phyloP scores from a whole-genome alignment of 1,284 basidiomycete genomes.

The Tilletia horrida region DNA sequence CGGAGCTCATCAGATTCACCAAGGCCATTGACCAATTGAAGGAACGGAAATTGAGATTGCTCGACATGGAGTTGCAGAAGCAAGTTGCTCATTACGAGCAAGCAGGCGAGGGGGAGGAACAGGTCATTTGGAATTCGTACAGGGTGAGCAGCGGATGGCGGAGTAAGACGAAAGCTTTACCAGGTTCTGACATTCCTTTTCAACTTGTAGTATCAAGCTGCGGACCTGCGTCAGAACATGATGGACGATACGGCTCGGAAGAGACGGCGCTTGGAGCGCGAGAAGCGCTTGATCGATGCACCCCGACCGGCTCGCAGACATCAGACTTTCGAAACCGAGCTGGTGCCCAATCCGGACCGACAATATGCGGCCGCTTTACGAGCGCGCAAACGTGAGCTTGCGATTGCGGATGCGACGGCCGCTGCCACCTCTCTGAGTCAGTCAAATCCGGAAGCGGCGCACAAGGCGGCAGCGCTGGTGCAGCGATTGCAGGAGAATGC shows the following conservation, averaged over 20 bases:
- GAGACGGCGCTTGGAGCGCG: slow-evolving; percentile 72
- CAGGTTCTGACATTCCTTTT: too few relatives aligned
- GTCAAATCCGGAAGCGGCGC: not conserved
- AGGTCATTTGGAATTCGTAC: slow-evolving; percentile 68
- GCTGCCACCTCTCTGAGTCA: not conserved
- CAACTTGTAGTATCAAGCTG: slow-evolving; percentile 68
- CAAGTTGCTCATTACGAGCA: slow-evolving; percentile 70
- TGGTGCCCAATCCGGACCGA: slow-evolving; percentile 44
- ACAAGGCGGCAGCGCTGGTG: not conserved
- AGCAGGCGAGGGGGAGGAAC: slow-evolving; percentile 62
- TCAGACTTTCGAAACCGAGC: slow-evolving; percentile 52
- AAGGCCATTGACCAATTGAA: slow-evolving; percentile 55
- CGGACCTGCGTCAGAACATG: slow-evolving; percentile 75
- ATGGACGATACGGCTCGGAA: slow-evolving; percentile 78
- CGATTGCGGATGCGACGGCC: slow-evolving; percentile 10
- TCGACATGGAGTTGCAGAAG: slow-evolving; percentile 59
- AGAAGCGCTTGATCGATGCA: slow-evolving; percentile 70
- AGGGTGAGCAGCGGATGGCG: slow-evolving; percentile 61
- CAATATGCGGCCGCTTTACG: slow-evolving; percentile 21
- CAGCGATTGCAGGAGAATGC: not conserved
- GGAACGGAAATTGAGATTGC: slow-evolving; percentile 52
- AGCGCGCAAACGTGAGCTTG: not conserved
- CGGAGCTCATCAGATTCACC: slow-evolving; percentile 75
- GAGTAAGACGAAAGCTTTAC: too few relatives aligned
- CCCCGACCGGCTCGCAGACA: slow-evolving; percentile 61